Evolutionary conservation across 345 rosid species (phyloP).

Genomic region (Populus tremula): DNA sequence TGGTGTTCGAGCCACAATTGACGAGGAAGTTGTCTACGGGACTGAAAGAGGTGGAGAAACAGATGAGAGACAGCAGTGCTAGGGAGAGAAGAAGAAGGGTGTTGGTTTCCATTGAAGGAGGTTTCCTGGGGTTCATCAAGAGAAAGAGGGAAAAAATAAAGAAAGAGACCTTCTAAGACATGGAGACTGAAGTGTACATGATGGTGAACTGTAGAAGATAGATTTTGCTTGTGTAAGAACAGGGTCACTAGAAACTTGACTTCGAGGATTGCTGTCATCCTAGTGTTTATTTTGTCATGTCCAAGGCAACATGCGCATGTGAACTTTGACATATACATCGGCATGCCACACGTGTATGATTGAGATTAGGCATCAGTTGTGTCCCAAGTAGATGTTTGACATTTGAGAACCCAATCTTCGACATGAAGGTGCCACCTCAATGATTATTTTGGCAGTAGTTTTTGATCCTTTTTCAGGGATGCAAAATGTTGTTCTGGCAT

Average conservation of each 20-base stretch:
- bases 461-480: background rate
- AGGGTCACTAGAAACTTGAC: background rate
- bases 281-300: background rate
- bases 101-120: conserved; percentile 35
- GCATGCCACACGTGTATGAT: too few species aligned
- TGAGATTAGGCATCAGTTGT: too few species aligned
- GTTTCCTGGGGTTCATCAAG: background rate
- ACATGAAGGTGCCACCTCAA: background rate
- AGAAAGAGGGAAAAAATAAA: background rate
- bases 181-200: background rate
- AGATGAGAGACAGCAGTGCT: conserved; percentile 23
- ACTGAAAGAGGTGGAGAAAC: conserved; percentile 40
- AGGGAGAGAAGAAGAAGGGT: conserved; percentile 30
- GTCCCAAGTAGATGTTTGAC: background rate
- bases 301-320: too few species aligned
- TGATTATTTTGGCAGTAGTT: background rate
- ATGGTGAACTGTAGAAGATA: background rate
- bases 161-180: background rate
- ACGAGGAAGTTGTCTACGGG: conserved; percentile 79
- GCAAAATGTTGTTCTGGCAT: background rate
- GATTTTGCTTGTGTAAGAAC: background rate
- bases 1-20: conserved; percentile 63
- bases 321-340: too few species aligned
- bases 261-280: background rate
- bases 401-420: background rate